phyloP scores from a whole-genome alignment of 768 basidiomycete genomes.

The Lactarius hengduanensis region DNA sequence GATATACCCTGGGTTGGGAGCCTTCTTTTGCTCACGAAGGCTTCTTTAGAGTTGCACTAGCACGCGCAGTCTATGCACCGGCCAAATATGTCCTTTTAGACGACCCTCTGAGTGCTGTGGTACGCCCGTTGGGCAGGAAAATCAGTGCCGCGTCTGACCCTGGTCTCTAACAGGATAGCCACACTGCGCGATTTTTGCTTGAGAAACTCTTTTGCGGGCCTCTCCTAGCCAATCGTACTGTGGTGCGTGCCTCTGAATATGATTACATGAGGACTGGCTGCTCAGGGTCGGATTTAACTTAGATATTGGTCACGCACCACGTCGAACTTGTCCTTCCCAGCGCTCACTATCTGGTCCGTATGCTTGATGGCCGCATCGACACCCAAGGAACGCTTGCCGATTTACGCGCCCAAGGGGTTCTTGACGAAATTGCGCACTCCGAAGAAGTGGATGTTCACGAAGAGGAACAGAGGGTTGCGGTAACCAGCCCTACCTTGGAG shows the following conservation, averaged over 20 bases:
- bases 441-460: slow-evolving; percentile 49
- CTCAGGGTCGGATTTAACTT: neutral
- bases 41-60: slow-evolving; percentile 68
- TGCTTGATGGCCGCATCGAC: slow-evolving; percentile 81
- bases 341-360: slow-evolving; percentile 68
- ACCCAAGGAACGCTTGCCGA: slow-evolving; percentile 68
- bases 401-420: slow-evolving; percentile 55
- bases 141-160: neutral
- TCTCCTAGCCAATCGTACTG: slow-evolving; percentile 64
- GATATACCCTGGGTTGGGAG: slow-evolving; percentile 8
- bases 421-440: slow-evolving; percentile 60
- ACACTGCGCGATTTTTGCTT: slow-evolving; percentile 61
- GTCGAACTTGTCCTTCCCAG: slow-evolving; percentile 79
- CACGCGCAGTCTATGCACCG: slow-evolving; percentile 73
- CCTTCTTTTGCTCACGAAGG: neutral
- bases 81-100: slow-evolving; percentile 62
- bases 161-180: slow-evolving; percentile 51
- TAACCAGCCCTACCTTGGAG: slow-evolving; percentile 31
- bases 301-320: slow-evolving; percentile 80
- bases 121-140: slow-evolving; percentile 39
- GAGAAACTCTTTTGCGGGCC: slow-evolving; percentile 66
- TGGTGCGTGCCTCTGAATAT: slow-evolving; percentile 40
- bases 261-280: neutral
- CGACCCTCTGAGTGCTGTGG: slow-evolving; percentile 80
- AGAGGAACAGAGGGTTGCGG: slow-evolving; percentile 37